A percentile compares a stretch with the other conserved stretches of the same genome.
phyloP scores from a whole-genome alignment of 331 rosid genomes.

The Dryas integrifolia region DNA sequence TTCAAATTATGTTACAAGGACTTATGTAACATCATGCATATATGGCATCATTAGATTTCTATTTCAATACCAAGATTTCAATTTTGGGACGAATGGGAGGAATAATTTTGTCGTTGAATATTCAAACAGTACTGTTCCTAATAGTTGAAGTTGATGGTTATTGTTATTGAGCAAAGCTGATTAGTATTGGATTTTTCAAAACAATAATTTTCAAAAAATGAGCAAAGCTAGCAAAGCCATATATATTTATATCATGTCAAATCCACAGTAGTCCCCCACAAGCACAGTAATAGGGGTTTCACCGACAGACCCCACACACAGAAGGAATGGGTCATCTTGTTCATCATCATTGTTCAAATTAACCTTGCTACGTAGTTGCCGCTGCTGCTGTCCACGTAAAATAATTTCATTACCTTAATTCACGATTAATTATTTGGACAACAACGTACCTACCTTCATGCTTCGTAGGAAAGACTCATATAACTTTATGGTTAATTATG shows the following conservation, averaged over 20 bases:
- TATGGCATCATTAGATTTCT: slow-evolving; percentile 6
- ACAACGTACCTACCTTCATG: too few species aligned
- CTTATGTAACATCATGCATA: neutral
- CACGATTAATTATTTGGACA: too few species aligned
- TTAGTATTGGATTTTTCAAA: neutral
- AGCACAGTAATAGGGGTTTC: neutral
- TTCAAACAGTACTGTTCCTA: too few species aligned
- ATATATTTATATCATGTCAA: neutral
- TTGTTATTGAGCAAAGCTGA: too few species aligned
- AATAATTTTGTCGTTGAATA: slow-evolving; percentile 19
- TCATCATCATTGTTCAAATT: neutral
- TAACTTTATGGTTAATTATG: too few species aligned
- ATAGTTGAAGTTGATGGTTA: too few species aligned
- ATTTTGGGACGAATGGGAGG: neutral
- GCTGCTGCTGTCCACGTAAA: too few species aligned
- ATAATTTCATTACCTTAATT: too few species aligned
- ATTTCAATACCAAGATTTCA: neutral
- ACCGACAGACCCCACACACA: slow-evolving; percentile 2
- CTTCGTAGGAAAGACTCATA: too few species aligned
- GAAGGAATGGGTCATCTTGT: neutral
- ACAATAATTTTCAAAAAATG: neutral
- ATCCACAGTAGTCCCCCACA: too few species aligned
- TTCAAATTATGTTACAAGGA: neutral
- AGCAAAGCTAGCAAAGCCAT: neutral
- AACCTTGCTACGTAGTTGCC: too few species aligned